phyloP scores from a whole-genome alignment of 768 basidiomycete genomes.

The Hypholoma fasciculare region DNA sequence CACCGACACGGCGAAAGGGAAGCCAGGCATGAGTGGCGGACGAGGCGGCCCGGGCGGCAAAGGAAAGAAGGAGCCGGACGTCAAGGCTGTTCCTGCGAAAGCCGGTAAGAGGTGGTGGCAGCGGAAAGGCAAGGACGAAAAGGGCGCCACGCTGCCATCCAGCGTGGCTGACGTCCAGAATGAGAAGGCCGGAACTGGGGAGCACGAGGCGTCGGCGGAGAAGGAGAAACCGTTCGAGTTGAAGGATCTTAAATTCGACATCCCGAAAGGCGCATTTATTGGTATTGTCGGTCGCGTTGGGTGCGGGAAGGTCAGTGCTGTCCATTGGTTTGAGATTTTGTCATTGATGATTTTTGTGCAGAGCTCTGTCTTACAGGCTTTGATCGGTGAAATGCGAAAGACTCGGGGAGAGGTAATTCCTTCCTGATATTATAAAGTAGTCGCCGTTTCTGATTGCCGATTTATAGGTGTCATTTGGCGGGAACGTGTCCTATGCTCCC shows the following conservation, averaged over 20 bases:
- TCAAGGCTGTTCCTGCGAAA: not conserved
- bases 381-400: slow-evolving; percentile 70
- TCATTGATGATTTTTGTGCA: slow-evolving; percentile 18
- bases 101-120: slow-evolving; percentile 15
- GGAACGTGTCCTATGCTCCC: slow-evolving; percentile 57
- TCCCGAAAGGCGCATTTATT: slow-evolving; percentile 60
- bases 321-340: not conserved
- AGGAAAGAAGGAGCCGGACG: not conserved
- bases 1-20: slow-evolving; percentile 12
- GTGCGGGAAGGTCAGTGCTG: slow-evolving; percentile 56
- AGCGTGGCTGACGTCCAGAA: not conserved
- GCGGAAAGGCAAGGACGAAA: slow-evolving; percentile 13
- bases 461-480: slow-evolving; percentile 46
- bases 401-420: slow-evolving; percentile 40
- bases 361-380: slow-evolving; percentile 56
- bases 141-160: not conserved
- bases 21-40: slow-evolving; percentile 1
- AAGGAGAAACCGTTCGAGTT: slow-evolving; percentile 52
- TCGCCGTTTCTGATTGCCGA: not conserved
- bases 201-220: slow-evolving; percentile 6
- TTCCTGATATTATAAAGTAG: no score
- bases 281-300: slow-evolving; percentile 76
- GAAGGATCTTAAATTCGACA: slow-evolving; percentile 42
- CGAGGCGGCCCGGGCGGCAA: not conserved
- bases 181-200: not conserved